Evolutionary conservation across 2,329 filamentous ascomycete genomes (phyloP).

Genomic region (Colletotrichum acutatum): DNA sequence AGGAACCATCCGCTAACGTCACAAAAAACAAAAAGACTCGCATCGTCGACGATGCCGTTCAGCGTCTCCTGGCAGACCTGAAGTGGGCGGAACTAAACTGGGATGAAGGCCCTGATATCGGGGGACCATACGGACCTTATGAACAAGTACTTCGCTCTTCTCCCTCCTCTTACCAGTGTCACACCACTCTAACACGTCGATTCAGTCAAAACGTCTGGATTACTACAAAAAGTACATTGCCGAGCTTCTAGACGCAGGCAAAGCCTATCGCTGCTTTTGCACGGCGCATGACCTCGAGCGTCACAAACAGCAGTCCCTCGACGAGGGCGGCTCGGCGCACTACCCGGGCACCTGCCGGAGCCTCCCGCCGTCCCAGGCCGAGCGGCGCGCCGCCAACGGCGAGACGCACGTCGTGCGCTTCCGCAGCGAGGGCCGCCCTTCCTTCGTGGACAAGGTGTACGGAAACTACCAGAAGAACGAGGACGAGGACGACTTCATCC

Average conservation of each 20-base stretch:
- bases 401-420: conserved; percentile 84
- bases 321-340: conserved; percentile 54
- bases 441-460: conserved; percentile 84
- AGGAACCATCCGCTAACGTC: not conserved
- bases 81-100: conserved; percentile 90
- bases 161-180: not conserved
- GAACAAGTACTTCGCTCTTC: conserved; percentile 70
- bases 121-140: conserved; percentile 87
- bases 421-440: conserved; percentile 69
- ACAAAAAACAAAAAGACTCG: conserved; percentile 70
- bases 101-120: conserved; percentile 93
- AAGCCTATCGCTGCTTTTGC: conserved; percentile 96
- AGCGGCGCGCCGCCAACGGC: conserved; percentile 73
- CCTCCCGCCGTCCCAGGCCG: conserved; percentile 74
- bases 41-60: conserved; percentile 82
- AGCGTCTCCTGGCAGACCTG: conserved; percentile 81
- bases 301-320: conserved; percentile 72
- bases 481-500: conserved; percentile 81
- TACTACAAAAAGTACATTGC: conserved; percentile 79
- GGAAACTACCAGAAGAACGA: conserved; percentile 69
- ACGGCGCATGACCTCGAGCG: conserved; percentile 75
- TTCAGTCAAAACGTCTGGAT: conserved; percentile 79
- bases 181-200: conserved; percentile 1
- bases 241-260: conserved; percentile 73
- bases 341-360: conserved; percentile 77